phyloP scores from a whole-genome alignment of 164 flowering plant genomes.

The Liriodendron chinense region DNA sequence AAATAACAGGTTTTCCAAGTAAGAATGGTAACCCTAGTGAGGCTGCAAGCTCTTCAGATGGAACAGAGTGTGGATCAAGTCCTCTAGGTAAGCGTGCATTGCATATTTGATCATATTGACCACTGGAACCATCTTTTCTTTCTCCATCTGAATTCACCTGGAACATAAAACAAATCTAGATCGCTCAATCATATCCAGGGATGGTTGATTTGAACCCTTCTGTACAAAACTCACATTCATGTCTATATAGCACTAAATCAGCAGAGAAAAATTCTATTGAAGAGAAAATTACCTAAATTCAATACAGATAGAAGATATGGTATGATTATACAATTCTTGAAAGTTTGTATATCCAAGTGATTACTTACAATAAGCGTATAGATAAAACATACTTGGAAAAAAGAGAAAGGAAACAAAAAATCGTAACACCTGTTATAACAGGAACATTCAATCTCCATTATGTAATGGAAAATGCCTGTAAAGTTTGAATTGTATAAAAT shows the following conservation, averaged over 20 bases:
- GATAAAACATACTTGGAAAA: too few species aligned
- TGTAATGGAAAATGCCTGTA: too few species aligned
- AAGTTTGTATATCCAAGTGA: too few species aligned
- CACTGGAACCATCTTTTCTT: slow-evolving; percentile 56
- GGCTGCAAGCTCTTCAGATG: slow-evolving; percentile 89
- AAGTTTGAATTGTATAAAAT: too few species aligned
- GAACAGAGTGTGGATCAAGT: slow-evolving; percentile 95
- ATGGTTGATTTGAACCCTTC: background rate
- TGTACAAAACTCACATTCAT: background rate
- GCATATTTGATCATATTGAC: slow-evolving; percentile 85
- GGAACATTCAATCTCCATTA: too few species aligned
- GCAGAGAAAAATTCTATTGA: background rate
- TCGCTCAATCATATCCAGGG: background rate
- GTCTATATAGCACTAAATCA: background rate
- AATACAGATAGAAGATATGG: too few species aligned
- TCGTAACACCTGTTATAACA: too few species aligned
- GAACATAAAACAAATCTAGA: slow-evolving; percentile 6
- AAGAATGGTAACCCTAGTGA: slow-evolving; percentile 71
- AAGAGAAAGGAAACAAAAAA: too few species aligned
- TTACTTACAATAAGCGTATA: too few species aligned
- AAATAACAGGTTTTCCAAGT: background rate
- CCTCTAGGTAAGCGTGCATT: slow-evolving; percentile 91
- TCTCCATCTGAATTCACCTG: slow-evolving; percentile 72
- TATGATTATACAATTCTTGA: too few species aligned
- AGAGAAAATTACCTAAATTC: background rate